Evolutionary conservation across 1,284 basidiomycete genomes (phyloP).

Genomic region (Moniliella sp.): DNA sequence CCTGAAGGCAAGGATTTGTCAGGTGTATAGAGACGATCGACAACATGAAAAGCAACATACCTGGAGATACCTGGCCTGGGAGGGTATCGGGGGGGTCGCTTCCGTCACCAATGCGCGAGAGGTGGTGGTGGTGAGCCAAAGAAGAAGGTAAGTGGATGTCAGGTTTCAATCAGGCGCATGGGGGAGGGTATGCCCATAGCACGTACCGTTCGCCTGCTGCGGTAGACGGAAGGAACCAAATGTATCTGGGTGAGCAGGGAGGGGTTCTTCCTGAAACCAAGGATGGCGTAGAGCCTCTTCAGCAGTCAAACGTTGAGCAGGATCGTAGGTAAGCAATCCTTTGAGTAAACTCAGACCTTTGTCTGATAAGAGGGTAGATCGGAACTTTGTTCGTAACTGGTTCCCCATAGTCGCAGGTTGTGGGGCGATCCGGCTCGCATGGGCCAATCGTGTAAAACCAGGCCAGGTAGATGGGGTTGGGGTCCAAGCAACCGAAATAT

Average conservation of each 20-base stretch:
- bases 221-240: slow-evolving; percentile 80
- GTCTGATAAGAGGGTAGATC: slow-evolving; percentile 27
- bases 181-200: no score
- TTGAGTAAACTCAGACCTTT: slow-evolving; percentile 65
- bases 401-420: background rate
- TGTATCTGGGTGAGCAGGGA: slow-evolving; percentile 87
- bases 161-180: no score
- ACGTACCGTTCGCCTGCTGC: slow-evolving; percentile 68
- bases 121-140: no score
- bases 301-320: slow-evolving; percentile 58
- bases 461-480: slow-evolving; percentile 73
- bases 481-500: slow-evolving; percentile 76
- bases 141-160: no score
- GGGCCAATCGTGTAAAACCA: slow-evolving; percentile 52
- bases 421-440: slow-evolving; percentile 44
- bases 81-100: no score
- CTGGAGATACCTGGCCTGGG: no score
- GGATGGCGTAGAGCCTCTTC: slow-evolving; percentile 70
- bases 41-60: no score
- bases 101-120: no score
- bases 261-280: slow-evolving; percentile 71
- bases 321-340: slow-evolving; percentile 67
- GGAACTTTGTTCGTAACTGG: background rate
- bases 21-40: no score
- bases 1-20: no score